A percentile compares a stretch with the other conserved stretches of the same genome.
phyloP scores from a whole-genome alignment of 2,329 filamentous ascomycete genomes.

The Diatrype stigma region DNA sequence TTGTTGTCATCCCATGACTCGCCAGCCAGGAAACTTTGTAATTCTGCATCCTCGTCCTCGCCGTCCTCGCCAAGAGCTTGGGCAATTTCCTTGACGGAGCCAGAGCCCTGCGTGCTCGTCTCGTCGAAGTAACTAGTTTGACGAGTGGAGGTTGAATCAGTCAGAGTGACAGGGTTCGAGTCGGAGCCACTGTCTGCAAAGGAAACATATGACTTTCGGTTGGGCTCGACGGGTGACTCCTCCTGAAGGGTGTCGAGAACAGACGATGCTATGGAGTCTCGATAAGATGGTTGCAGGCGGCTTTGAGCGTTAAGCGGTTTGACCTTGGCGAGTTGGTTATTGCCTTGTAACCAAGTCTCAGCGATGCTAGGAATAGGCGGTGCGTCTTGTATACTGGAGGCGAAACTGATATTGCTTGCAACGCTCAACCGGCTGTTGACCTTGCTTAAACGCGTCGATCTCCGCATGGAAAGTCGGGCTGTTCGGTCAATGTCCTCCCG shows the following conservation, averaged over 20 bases:
- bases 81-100: constrained; percentile 78
- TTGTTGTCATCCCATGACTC: constrained; percentile 96
- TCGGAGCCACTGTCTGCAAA: constrained; percentile 75
- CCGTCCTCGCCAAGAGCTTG: constrained; percentile 85
- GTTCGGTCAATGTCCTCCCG: constrained; percentile 94
- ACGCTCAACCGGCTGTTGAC: constrained; percentile 91
- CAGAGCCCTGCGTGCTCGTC: constrained; percentile 64
- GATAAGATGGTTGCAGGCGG: constrained; percentile 58
- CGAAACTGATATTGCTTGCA: constrained; percentile 87
- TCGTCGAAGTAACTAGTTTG: constrained; percentile 83
- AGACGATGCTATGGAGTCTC: constrained; percentile 85
- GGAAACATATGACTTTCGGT: constrained; percentile 94
- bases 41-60: constrained; percentile 84
- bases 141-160: constrained; percentile 67
- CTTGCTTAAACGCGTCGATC: constrained; percentile 86
- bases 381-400: constrained; percentile 87
- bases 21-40: constrained; percentile 84
- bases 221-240: constrained; percentile 80
- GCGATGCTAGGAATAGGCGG: constrained; percentile 94
- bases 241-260: constrained; percentile 87
- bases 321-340: constrained; percentile 48
- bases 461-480: constrained; percentile 83
- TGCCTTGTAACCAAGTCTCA: constrained; percentile 78
- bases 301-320: constrained; percentile 39
- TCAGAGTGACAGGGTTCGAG: constrained; percentile 64